These are phyloP conservation scores for Aspergillus ruber DNA, from an alignment of 2,329 filamentous ascomycete genomes.

Conservation along the genomic window DNA sequence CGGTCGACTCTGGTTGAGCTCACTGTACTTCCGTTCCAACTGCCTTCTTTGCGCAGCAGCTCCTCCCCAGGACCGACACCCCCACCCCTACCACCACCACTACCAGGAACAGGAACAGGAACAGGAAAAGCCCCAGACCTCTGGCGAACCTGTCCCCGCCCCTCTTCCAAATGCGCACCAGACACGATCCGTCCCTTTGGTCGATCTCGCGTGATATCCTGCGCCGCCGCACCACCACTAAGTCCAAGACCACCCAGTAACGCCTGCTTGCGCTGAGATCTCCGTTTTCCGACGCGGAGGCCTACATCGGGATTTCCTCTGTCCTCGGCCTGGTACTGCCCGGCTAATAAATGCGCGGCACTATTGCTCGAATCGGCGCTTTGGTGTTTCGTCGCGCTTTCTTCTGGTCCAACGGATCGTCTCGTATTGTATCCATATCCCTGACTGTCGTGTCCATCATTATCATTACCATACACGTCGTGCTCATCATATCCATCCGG, in stretches of 20 bases:
- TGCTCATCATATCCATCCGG: neutral
- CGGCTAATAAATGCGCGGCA: constrained; percentile 39
- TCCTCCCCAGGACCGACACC: constrained; percentile 22
- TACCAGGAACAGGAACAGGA: constrained; percentile 25
- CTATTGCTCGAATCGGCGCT: constrained; percentile 40
- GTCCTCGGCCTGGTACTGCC: constrained; percentile 58
- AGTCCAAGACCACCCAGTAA: constrained; percentile 15
- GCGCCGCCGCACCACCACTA: constrained; percentile 6
- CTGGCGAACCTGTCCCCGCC: constrained; percentile 45
- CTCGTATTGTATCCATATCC: constrained; percentile 5
- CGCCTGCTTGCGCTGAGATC: constrained; percentile 16
- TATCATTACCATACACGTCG: constrained; percentile 16
- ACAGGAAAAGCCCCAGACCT: too few relatives aligned
- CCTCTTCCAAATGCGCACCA: constrained; percentile 64
- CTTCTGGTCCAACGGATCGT: too few relatives aligned
- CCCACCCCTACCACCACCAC: constrained; percentile 12
- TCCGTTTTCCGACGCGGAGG: constrained; percentile 27
- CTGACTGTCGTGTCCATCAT: constrained; percentile 6
- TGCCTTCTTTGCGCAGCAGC: constrained; percentile 45
- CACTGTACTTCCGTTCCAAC: constrained; percentile 6
- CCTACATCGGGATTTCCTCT: constrained; percentile 51
- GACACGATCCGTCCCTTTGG: constrained; percentile 61
- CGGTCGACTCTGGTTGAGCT: constrained; percentile 25
- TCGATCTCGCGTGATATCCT: constrained; percentile 32
- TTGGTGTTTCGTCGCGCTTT: constrained; percentile 26